Percentiles rank a stretch among this genome's conserved stretches.
Evolutionary conservation across 352 stramenopile species (phyloP).

Genomic region (Saprolegnia diclina): DNA sequence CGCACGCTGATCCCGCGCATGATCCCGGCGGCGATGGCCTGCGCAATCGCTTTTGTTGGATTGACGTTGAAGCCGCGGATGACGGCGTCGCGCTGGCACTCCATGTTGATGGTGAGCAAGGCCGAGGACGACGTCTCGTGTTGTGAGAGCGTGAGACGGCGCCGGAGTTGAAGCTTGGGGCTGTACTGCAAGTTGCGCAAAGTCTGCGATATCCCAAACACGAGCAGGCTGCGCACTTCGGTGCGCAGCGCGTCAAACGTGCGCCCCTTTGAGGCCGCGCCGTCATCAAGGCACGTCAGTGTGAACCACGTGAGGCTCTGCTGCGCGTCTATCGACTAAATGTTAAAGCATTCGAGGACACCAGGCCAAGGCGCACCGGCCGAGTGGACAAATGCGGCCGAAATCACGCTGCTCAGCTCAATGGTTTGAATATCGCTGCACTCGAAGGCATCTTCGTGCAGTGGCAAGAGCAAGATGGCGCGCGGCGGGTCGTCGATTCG

Average conservation of each 20-base stretch:
- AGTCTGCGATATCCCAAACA: conserved; percentile 25
- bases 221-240: conserved; percentile 19
- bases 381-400: background rate
- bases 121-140: background rate
- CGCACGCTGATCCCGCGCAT: conserved; percentile 11
- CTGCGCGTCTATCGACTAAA: background rate
- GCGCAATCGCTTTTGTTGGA: conserved; percentile 7
- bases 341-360: background rate
- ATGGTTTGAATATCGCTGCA: conserved; percentile 2
- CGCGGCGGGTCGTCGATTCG: conserved; percentile 9
- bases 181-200: conserved; percentile 14
- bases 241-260: conserved; percentile 12
- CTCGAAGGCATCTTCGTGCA: background rate
- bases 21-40: background rate
- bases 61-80: conserved; percentile 25
- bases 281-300: conserved; percentile 10
- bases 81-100: conserved; percentile 8
- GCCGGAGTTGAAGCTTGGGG: conserved; percentile 2
- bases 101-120: conserved; percentile 1
- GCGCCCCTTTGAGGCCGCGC: background rate
- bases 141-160: background rate
- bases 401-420: conserved; percentile 10
- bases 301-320: conserved; percentile 7
- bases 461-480: conserved; percentile 9
- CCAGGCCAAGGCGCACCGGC: background rate